Evolutionary conservation across 2,329 filamentous ascomycete genomes (phyloP).

Genomic region (Alternaria dauci): DNA sequence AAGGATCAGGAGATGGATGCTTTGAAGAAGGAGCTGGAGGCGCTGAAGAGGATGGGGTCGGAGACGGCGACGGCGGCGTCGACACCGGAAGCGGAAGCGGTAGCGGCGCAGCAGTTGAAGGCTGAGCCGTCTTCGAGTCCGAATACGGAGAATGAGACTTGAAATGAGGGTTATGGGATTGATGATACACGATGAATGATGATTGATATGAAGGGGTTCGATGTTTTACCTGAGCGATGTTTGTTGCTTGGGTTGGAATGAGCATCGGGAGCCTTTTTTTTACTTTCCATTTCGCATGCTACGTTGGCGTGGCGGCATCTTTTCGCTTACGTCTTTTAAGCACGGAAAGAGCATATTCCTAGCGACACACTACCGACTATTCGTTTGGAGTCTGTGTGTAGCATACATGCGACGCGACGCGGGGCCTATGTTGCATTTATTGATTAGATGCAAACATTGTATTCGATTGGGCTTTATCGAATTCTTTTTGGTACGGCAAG

Average conservation of each 20-base stretch:
- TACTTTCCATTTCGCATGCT: not conserved
- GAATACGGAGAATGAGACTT: constrained; percentile 22
- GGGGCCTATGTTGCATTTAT: too few species aligned
- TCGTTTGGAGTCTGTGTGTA: too few species aligned
- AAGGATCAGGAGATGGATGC: constrained; percentile 68
- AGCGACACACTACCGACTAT: too few species aligned
- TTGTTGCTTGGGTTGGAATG: too few species aligned
- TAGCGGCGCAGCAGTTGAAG: constrained; percentile 20
- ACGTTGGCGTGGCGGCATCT: too few species aligned
- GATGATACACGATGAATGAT: too few species aligned
- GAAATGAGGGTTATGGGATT: not conserved
- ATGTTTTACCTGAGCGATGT: not conserved
- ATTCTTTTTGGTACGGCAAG: too few species aligned
- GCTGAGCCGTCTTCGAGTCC: constrained; percentile 24
- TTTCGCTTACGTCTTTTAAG: too few species aligned
- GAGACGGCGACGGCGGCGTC: constrained; percentile 20
- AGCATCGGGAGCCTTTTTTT: too few species aligned
- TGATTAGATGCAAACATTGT: too few species aligned
- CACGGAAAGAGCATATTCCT: too few species aligned
- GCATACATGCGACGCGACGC: not conserved
- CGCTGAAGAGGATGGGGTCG: constrained; percentile 34
- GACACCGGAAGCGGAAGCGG: constrained; percentile 6
- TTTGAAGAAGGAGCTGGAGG: constrained; percentile 60
- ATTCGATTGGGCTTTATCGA: too few species aligned
- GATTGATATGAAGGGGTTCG: not conserved